Base-by-base conservation (phyloP, 176 grass and related monocot genomes). In the Oryza brachyantha region DNA sequence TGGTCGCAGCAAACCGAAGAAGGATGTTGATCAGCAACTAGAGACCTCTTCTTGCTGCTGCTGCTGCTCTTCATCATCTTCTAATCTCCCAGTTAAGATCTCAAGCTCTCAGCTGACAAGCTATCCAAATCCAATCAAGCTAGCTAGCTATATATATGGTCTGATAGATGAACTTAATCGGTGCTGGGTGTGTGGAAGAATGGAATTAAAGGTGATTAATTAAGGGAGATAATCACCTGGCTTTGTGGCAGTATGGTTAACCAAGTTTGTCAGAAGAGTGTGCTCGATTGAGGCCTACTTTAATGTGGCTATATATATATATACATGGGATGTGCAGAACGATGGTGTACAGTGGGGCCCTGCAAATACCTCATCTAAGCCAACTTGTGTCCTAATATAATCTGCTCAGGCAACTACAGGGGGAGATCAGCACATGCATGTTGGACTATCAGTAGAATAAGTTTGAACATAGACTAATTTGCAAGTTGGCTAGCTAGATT, bases 41-140 rank as follows among this genome's bases (percentile, higher is more conserved):
- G 21, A 13, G n/a, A 25, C 65, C 73, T 38, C 60, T 29, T 16
- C 34, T 28, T 68, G 61, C 66, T 79, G 43, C 1, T 37, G 32
- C n/a, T n/a, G n/a, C n/a, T n/a, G n/a, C n/a, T n/a, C n/a, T 28
- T 64, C 64, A 37, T 57, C 77, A 79, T 79, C 43, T 57, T 8
- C 50, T 45, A 11, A 11, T 52, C 22, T 55, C 50, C 50, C 2
- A 55, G 22, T 55, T 55, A n/a, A 50, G 45, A 55, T 55, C 2
- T 55, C 21, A 5, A 50, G 3, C 13, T 48, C 14, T 46, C 43
- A 32, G 31, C 35, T 48, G 14, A 48, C 19, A 5, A 55, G 21
- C 14, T 52, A 19, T 5, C 13, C 45, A 16, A 19, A 50, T 50
- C 45, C 45, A 50, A 19, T 3, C 17, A 46, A 46, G 43, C 13